Base-by-base conservation (phyloP, 1,284 basidiomycete genomes). In the Coniophora puteana region DNA sequence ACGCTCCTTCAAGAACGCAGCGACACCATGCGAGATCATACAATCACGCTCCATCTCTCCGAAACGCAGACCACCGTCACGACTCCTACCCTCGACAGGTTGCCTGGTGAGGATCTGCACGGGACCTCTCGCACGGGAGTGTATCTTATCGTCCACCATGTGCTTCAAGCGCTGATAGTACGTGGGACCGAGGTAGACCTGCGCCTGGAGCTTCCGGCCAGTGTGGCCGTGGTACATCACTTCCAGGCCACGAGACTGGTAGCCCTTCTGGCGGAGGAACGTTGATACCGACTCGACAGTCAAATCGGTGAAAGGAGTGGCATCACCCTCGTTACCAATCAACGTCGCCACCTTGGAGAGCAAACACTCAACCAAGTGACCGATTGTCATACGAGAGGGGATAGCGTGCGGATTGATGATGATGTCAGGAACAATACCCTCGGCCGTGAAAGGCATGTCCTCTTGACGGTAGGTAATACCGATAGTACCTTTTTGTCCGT, bases 41-140 rank as follows among this genome's bases (percentile, higher is more conserved):
- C 95, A 99, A 80, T 98, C 94, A 64, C 92, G 89, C 64, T 99
- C 95, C 96, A 99, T 99, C 77, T 99, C 96, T 75, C 95, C 96
- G 78, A 99, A 99, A 56, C 96, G 93, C 52, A 99, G 69, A 65
- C 96, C 96, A 76, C 96, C 96, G 59, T 98, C 96, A 66, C 96
- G 83, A 77, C 87, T 92, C 67, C 96, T 82, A 81, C 96, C 96
- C 63, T 99, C 96, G n/a, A 99, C 96, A 5, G 95, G 96, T 63
- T 99, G 96, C 37, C 96, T 76, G 16, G 95, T 99, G 55, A 99
- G 67, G 57, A 99, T 99, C 66, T 99, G 96, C 8, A 99, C 90
- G 4, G 96, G 96, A 13, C 96, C 96, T 62, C 96, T 72, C 12
- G 96, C 96, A 52, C 95, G 83, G 20, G 94, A 95, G 68, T 99